These are phyloP conservation scores for Alliaria petiolata DNA, from an alignment of 345 rosid genomes.

Conservation along the genomic window DNA sequence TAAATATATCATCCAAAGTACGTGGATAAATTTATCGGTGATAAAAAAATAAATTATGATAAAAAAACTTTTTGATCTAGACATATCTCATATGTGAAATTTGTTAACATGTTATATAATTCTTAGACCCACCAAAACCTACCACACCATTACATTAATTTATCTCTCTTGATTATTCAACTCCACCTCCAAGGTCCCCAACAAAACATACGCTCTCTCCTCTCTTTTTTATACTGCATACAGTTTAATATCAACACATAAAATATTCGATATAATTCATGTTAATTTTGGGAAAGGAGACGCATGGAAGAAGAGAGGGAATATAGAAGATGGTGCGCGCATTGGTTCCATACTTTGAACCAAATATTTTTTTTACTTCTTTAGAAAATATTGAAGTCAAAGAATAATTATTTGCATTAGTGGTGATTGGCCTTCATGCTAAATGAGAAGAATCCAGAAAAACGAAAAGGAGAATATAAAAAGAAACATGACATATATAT, in stretches of 20 bases:
- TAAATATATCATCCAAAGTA: neutral
- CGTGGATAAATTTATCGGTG: neutral
- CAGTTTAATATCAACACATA: neutral
- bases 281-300: neutral
- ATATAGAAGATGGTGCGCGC: conserved; percentile 19
- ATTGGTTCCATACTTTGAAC: conserved; percentile 24
- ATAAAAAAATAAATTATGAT: neutral
- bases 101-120: no score
- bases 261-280: neutral
- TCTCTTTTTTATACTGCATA: neutral
- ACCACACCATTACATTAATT: no score
- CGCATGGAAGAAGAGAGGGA: conserved; percentile 9
- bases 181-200: no score
- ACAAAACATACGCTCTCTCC: no score
- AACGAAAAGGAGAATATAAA: conserved; percentile 8
- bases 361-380: conserved; percentile 14
- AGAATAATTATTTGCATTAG: conserved; percentile 7
- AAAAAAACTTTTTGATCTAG: neutral
- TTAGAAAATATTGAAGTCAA: conserved; percentile 22
- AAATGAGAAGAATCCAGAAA: conserved; percentile 19
- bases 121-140: no score
- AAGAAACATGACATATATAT: conserved; percentile 10
- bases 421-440: conserved; percentile 33
- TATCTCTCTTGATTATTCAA: no score
- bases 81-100: neutral